Percentiles rank a stretch among this genome's conserved stretches.
phyloP scores from a whole-genome alignment of 164 flowering plant species.

The Houttuynia cordata region DNA sequence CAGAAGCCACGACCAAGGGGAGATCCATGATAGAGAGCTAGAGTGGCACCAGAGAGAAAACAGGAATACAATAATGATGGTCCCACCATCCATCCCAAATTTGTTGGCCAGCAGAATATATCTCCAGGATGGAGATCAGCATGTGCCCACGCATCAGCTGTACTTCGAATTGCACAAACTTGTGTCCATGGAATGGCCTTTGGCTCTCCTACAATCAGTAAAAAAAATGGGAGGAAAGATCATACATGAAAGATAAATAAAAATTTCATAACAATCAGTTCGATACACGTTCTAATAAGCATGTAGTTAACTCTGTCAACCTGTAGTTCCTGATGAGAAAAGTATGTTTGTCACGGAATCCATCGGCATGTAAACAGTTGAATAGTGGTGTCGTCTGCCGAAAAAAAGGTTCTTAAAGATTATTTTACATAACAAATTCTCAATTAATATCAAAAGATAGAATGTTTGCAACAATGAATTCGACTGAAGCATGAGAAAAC shows the following conservation, averaged over 20 bases:
- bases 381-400: constrained; percentile 41
- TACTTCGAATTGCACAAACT: constrained; percentile 60
- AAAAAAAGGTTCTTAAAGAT: not conserved
- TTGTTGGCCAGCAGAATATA: constrained; percentile 83
- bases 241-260: not conserved
- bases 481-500: too few relatives aligned
- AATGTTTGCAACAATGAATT: not conserved
- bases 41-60: constrained; percentile 67
- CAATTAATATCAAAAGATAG: not conserved
- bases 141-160: constrained; percentile 74
- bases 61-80: constrained; percentile 51
- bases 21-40: constrained; percentile 93
- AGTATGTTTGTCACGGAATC: constrained; percentile 62
- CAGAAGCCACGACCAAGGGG: constrained; percentile 82
- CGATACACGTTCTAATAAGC: too few relatives aligned
- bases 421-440: too few relatives aligned
- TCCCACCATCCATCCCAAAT: constrained; percentile 94
- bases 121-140: constrained; percentile 47
- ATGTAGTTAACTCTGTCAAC: constrained; percentile 19
- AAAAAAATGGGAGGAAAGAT: not conserved
- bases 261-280: not conserved
- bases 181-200: constrained; percentile 97
- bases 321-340: constrained; percentile 97
- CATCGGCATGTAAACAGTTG: constrained; percentile 50
- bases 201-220: constrained; percentile 58